Base-by-base conservation (phyloP, 768 basidiomycete genomes). In the Lentinula edodes region DNA sequence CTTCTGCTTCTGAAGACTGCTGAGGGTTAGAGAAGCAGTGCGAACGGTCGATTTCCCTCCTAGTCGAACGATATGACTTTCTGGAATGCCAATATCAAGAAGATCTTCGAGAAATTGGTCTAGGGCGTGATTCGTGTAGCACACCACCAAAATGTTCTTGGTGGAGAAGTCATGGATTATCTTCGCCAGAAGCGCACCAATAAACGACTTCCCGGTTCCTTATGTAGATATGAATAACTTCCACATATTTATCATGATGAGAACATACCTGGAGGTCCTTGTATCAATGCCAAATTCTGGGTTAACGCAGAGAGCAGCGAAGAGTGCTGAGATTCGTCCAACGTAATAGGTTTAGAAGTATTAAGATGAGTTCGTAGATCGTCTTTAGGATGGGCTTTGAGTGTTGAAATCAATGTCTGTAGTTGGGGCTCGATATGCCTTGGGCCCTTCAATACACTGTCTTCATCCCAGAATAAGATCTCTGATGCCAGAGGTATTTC, bases 121-220 rank as follows among this genome's bases (percentile, higher is more conserved):
- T 0, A 90, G 78, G 0, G 89, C 88, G 50, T 90, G 89, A 61
- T 90, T 90, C 1, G 88, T 90, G 63, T 83, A 89, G 63, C 87
- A 89, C 15, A 88, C 84, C 0, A 89, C 86, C 4, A 90, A 80
- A 23, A 90, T 88, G 0, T 67, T 83, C 54, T 78, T 74, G 0
- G 65, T 12, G 0, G 82, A 81, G 58, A 72, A 70, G 15, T 83
- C 78, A 52, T 88, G 80, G 4, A 88, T 70, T 4, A 80, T 72
- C 65, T 89, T 89, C 0, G 86, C 86, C 0, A 89, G 70, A 2
- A 89, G 74, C 0, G 86, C 85, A 0, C 89, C 88, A 23, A 90
- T 84, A 66, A 88, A 88, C 0, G 87, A 88, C 61, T 90, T 90
- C 0, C 88, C 89, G 0, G 88, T 90, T 0, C 88, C 89, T 89